Base-by-base conservation (phyloP, 768 basidiomycete genomes). In the Sarcodon sp. region DNA sequence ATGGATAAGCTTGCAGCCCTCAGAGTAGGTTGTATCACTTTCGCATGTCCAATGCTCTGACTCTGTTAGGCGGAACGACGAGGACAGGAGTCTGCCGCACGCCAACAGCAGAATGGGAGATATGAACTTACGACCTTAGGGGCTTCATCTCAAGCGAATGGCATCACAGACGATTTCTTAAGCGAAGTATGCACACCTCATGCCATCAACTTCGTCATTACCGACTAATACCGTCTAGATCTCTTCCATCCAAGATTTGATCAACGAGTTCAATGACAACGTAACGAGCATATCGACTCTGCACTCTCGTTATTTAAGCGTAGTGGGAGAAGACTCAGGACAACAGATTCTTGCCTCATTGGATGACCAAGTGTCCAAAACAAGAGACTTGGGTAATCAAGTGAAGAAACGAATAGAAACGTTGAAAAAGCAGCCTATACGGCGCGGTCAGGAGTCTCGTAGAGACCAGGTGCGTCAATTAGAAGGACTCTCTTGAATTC, bases 361-460 rank as follows among this genome's bases (percentile, higher is more conserved):
- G 45, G 81, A 85, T 13, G 77, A 77, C 10, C 73, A 90, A 31
- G 72, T 87, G 7, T 70, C 69, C 33, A 77, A 87, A 48, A 89
- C 88, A 1, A 79, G 86, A 50, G 72, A 75, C 5, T 63, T 89
- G 32, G 84, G 84, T 53, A 65, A 71, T 12, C 72, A 71, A 4
- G 68, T 91, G 50, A 90, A 90, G 65, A 70, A 70, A 15, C 73
- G 83, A 44, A 75, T 91, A 57, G 79, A 88, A 61, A 72, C 76
- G 0, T 58, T 91, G 53, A 80, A 87, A 60, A 69, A 74, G 35
- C 77, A 80, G 57, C 75, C 79, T 21, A 76, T 75, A 12, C 64
- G 76, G 36, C 65, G 75, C n/a, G 71, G 77, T 31, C 79, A 80
- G 48, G 81, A 84, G 52, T 80, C 75, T 16, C 79, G 85, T 53